Evolutionary conservation across 129 eudicot genomes (phyloP).

Genomic region (Flaveria brownii): DNA sequence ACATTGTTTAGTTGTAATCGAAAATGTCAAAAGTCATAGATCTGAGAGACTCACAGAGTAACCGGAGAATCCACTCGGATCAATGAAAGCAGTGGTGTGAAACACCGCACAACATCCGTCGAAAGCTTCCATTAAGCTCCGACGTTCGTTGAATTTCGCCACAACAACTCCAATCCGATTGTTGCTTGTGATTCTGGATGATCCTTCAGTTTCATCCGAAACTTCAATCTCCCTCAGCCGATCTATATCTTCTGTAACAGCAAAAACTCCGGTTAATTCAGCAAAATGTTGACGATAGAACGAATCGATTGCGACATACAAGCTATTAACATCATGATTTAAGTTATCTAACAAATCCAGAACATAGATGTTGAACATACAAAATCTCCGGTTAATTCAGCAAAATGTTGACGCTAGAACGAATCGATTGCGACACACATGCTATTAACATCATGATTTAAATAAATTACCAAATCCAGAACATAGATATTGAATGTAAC

Average conservation of each 20-base stretch:
- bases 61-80: constrained; percentile 79
- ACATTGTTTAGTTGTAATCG: background rate
- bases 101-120: constrained; percentile 71
- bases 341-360: background rate
- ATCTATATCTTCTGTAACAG: constrained; percentile 59
- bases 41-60: constrained; percentile 58
- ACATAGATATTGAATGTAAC: background rate
- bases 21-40: background rate
- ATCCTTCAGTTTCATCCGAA: constrained; percentile 51
- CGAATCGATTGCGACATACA: background rate
- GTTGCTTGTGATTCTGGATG: constrained; percentile 28
- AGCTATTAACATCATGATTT: background rate
- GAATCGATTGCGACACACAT: background rate
- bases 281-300: background rate
- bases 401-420: background rate
- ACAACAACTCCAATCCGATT: constrained; percentile 48
- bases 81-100: constrained; percentile 71
- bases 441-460: background rate
- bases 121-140: constrained; percentile 56
- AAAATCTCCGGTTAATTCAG: background rate
- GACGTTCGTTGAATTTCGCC: constrained; percentile 49
- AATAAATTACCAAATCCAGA: background rate
- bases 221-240: constrained; percentile 63
- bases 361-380: background rate
- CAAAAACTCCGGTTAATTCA: background rate